A percentile compares a stretch with the other conserved stretches of the same genome.
phyloP scores from a whole-genome alignment of 2,329 filamentous ascomycete species.

The Penicillium sp. region DNA sequence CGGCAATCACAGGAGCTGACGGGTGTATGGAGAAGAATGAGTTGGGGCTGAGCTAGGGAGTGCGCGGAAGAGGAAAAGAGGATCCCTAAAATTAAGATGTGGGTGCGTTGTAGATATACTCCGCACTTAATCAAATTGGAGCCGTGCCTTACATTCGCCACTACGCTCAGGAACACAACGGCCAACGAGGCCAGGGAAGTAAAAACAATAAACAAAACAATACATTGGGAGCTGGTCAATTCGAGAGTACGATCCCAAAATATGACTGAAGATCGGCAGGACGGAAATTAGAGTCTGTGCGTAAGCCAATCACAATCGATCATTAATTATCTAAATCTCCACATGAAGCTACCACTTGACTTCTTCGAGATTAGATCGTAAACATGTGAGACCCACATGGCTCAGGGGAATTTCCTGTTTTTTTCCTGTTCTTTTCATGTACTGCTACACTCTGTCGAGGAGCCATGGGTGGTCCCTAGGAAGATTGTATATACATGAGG shows the following conservation, averaged over 20 bases:
- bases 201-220: neutral
- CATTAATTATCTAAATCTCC: neutral
- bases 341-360: slow-evolving; percentile 11
- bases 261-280: slow-evolving; percentile 18
- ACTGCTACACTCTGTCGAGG: neutral
- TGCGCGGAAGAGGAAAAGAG: neutral
- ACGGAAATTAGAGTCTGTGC: slow-evolving; percentile 18
- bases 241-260: neutral
- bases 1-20: neutral
- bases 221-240: neutral
- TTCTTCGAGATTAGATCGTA: slow-evolving; percentile 9
- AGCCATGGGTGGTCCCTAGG: neutral
- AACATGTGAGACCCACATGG: slow-evolving; percentile 17
- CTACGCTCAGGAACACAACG: too few relatives aligned
- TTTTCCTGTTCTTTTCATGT: neutral
- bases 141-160: too few relatives aligned
- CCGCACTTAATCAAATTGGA: neutral
- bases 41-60: neutral
- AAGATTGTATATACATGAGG: too few relatives aligned
- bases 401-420: slow-evolving; percentile 15
- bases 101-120: neutral
- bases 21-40: neutral
- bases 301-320: neutral
- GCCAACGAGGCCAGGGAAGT: too few relatives aligned
- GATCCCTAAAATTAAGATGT: neutral